Conservation (phyloP, 169 alveolate genomes). For the Babesia ovis region DNA sequence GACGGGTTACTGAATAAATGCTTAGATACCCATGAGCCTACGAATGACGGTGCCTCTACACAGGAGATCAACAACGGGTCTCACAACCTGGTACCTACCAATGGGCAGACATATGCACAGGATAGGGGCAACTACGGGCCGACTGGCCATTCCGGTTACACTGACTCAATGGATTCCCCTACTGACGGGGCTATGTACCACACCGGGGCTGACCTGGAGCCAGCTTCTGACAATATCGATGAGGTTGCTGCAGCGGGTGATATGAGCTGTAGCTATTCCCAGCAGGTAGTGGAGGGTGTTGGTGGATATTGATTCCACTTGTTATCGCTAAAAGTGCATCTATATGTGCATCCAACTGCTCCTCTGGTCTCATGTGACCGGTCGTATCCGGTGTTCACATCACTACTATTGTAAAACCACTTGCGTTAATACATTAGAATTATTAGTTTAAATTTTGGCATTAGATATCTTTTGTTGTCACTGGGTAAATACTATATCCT, state of each 20-base stretch:
- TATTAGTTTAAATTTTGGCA: not conserved
- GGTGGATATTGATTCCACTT: not conserved
- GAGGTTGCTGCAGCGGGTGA: not conserved
- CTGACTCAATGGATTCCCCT: not conserved
- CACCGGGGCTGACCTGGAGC: not conserved
- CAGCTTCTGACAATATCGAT: not conserved
- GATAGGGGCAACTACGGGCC: too few relatives aligned
- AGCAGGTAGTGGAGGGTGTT: conserved; percentile 11
- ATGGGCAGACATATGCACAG: too few relatives aligned
- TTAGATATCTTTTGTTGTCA: not conserved
- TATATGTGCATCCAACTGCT: not conserved
- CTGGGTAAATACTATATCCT: not conserved
- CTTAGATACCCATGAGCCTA: too few relatives aligned
- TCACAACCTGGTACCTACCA: too few relatives aligned
- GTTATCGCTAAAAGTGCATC: not conserved
- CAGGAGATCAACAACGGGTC: too few relatives aligned
- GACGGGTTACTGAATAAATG: too few relatives aligned
- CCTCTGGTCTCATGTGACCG: not conserved
- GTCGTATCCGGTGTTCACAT: not conserved
- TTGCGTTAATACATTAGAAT: not conserved
- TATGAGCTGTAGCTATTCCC: conserved; percentile 6
- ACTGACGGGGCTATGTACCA: not conserved
- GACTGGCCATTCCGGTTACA: too few relatives aligned
- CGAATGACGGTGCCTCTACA: too few relatives aligned
- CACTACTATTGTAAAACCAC: not conserved